These are phyloP conservation scores for Achaetomiella virescens DNA, from an alignment of 495 filamentous ascomycete genomes.

Conservation along the genomic window DNA sequence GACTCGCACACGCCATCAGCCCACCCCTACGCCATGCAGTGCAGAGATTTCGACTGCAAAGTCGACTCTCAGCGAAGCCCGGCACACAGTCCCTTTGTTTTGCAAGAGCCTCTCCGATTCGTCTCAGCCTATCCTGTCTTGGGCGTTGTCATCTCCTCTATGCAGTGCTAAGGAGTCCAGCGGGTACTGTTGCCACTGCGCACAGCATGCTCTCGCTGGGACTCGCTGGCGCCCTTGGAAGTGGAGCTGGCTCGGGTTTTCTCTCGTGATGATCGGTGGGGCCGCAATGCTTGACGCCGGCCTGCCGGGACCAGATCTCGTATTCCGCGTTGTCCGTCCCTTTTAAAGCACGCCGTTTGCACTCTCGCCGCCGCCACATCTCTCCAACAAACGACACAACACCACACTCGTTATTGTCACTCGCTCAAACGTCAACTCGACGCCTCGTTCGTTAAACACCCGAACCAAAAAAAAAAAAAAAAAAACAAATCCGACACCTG, in stretches of 20 bases:
- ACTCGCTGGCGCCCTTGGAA: too few relatives aligned
- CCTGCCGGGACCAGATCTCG: background rate
- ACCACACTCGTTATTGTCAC: background rate
- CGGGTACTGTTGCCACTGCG: background rate
- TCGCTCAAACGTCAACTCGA: background rate
- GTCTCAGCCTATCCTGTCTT: too few relatives aligned
- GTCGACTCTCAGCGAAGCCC: background rate
- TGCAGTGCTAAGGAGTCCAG: background rate
- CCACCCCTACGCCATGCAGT: background rate
- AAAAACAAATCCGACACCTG: conserved; percentile 3
- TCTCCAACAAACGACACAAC: background rate
- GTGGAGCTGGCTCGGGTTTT: conserved; percentile 1
- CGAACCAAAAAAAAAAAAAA: background rate
- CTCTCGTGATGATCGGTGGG: conserved; percentile 2
- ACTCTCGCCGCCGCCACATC: background rate
- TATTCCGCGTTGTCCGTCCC: background rate
- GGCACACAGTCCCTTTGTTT: background rate
- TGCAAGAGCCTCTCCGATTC: too few relatives aligned
- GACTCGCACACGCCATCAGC: background rate
- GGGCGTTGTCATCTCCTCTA: background rate
- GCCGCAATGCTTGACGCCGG: background rate
- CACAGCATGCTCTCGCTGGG: background rate
- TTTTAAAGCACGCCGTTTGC: background rate
- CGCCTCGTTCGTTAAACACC: background rate
- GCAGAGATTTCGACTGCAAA: too few relatives aligned